phyloP scores from a whole-genome alignment of 805 yeast species.

The Candida golubevii region DNA sequence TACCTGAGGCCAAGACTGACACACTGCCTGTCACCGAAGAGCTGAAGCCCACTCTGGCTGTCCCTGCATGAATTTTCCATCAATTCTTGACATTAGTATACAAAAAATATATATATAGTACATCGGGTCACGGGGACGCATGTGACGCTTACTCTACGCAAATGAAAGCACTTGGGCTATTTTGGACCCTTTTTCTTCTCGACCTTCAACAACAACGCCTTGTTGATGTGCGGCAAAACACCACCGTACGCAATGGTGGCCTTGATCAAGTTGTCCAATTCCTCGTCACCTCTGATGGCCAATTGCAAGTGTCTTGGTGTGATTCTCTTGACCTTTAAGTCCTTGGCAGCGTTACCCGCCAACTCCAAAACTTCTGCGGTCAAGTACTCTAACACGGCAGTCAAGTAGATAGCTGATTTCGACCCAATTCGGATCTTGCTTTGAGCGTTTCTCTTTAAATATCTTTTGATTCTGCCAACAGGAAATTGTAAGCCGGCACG shows the following conservation, averaged over 20 bases:
- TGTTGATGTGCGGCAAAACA: constrained; percentile 33
- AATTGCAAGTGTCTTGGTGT: constrained; percentile 31
- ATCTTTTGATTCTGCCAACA: constrained; percentile 98
- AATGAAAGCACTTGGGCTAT: constrained; percentile 1
- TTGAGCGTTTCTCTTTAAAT: constrained; percentile 77
- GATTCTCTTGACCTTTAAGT: constrained; percentile 31
- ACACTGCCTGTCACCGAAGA: too few species aligned
- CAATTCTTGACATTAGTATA: constrained; percentile 14
- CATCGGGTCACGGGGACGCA: constrained; percentile 4
- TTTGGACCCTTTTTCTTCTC: constrained; percentile 26
- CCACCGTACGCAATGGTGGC: constrained; percentile 32
- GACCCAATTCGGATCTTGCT: constrained; percentile 78
- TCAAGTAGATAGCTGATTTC: constrained; percentile 63
- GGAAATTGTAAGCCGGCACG: constrained; percentile 96
- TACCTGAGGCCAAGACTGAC: too few species aligned
- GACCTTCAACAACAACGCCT: constrained; percentile 31
- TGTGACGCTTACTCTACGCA: constrained; percentile 1
- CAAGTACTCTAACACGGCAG: constrained; percentile 29
- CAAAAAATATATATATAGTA: constrained; percentile 17
- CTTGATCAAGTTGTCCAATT: constrained; percentile 31
- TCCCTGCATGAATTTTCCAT: neutral
- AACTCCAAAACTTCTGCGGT: constrained; percentile 31
- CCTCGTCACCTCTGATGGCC: constrained; percentile 31
- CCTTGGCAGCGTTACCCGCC: constrained; percentile 32
- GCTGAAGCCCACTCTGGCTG: too few species aligned